Evolutionary conservation across 1,284 basidiomycete genomes (phyloP).

Genomic region (Tetrapyrgos nigripes): DNA sequence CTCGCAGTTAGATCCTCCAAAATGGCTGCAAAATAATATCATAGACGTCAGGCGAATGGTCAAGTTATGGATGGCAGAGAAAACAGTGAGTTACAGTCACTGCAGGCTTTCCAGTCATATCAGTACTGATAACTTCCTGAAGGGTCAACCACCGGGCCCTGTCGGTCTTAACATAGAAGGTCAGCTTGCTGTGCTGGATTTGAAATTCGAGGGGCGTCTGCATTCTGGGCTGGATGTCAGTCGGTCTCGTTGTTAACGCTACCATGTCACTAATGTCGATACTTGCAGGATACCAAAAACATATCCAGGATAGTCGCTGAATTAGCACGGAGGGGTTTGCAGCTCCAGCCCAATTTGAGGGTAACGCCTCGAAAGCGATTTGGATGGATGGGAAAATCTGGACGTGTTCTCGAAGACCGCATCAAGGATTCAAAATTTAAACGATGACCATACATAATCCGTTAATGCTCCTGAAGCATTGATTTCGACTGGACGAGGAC

Average conservation of each 20-base stretch:
- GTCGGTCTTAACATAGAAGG: constrained; percentile 57
- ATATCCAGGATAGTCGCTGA: constrained; percentile 80
- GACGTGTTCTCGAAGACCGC: constrained; percentile 53
- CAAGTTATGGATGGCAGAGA: constrained; percentile 41
- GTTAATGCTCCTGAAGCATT: too few species aligned
- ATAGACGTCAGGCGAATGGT: constrained; percentile 74
- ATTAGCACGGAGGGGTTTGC: constrained; percentile 69
- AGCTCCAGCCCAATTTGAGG: constrained; percentile 74
- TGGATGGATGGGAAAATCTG: constrained; percentile 83
- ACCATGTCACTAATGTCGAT: background rate
- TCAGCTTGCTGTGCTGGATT: constrained; percentile 64
- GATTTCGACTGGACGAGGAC: too few species aligned
- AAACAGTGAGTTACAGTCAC: background rate
- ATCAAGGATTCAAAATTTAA: too few species aligned
- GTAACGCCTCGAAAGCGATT: constrained; percentile 75
- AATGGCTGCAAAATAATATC: constrained; percentile 73
- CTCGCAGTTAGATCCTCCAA: constrained; percentile 66
- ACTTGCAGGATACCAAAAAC: constrained; percentile 82
- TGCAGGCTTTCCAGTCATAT: background rate
- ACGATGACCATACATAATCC: too few species aligned
- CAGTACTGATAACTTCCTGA: too few species aligned
- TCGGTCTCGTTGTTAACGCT: constrained; percentile 26
- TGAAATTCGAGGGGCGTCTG: constrained; percentile 80
- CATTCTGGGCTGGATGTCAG: constrained; percentile 91
- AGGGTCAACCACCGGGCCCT: too few species aligned